A percentile compares a stretch with the other conserved stretches of the same genome.
phyloP scores from a whole-genome alignment of 495 filamentous ascomycete species.

The Penicillium bialowiezense region DNA sequence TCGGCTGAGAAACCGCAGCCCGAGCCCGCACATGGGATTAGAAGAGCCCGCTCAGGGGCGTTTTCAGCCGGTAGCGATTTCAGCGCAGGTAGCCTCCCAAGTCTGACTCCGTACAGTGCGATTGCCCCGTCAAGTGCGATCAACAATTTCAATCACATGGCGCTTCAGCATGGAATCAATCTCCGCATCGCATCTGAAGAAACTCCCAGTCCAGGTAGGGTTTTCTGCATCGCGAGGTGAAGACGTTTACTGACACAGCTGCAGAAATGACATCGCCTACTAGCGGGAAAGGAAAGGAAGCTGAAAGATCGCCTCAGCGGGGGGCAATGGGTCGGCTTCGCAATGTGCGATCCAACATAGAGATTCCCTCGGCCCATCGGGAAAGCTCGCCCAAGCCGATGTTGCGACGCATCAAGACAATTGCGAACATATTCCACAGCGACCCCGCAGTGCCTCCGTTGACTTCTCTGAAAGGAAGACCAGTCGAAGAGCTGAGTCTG shows the following conservation, averaged over 20 bases:
- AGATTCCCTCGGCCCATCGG: slow-evolving; percentile 36
- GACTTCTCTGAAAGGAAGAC: slow-evolving; percentile 58
- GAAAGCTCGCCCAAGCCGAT: too few relatives aligned
- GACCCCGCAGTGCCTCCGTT: too few relatives aligned
- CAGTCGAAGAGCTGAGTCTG: slow-evolving; percentile 63
- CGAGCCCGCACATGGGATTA: background rate
- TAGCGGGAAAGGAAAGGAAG: background rate
- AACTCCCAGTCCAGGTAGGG: slow-evolving; percentile 7
- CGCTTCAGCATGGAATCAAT: slow-evolving; percentile 17
- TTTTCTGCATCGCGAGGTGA: background rate
- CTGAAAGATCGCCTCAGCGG: background rate
- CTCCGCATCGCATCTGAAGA: background rate
- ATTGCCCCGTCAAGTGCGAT: slow-evolving; percentile 22
- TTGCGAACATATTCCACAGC: slow-evolving; percentile 30
- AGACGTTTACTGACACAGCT: background rate
- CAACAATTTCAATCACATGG: slow-evolving; percentile 28
- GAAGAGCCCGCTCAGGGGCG: background rate
- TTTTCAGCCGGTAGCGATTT: background rate
- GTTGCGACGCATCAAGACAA: slow-evolving; percentile 44
- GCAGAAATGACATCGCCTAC: background rate
- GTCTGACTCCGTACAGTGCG: too few relatives aligned
- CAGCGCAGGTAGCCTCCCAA: slow-evolving; percentile 14
- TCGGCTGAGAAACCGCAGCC: background rate
- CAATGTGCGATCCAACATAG: slow-evolving; percentile 31
- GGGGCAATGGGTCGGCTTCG: slow-evolving; percentile 31